Evolutionary conservation across 2,329 filamentous ascomycete species (phyloP).

Genomic region (Fusarium sp.): DNA sequence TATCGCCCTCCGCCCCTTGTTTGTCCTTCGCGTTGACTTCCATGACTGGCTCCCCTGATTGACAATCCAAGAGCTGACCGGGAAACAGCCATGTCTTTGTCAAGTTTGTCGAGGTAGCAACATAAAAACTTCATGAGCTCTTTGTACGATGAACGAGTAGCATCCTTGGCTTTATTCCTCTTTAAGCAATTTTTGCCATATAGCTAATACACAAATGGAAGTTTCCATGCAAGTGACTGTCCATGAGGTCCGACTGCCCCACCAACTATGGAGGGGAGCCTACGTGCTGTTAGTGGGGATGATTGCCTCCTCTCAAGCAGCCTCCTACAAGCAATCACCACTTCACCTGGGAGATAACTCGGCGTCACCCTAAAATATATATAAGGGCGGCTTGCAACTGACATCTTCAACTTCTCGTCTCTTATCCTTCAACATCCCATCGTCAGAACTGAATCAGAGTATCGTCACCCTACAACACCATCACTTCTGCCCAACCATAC

Average conservation of each 20-base stretch:
- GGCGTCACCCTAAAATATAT: not conserved
- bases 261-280: conserved; percentile 10
- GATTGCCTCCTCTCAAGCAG: conserved; percentile 12
- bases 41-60: not conserved
- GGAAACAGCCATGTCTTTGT: not conserved
- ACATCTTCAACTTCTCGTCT: not conserved
- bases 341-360: not conserved
- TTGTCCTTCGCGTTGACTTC: not conserved
- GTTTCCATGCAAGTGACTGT: not conserved
- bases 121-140: not conserved
- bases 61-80: not conserved
- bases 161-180: not conserved
- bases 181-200: not conserved
- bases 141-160: not conserved
- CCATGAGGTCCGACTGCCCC: conserved; percentile 16
- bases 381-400: not conserved
- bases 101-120: not conserved
- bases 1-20: not conserved
- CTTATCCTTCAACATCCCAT: not conserved
- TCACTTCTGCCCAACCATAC: not conserved
- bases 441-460: not conserved
- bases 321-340: not conserved
- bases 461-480: not conserved
- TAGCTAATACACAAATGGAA: not conserved
- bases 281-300: conserved; percentile 21